Evolutionary conservation across 495 filamentous ascomycete genomes (phyloP).

Genomic region (Podospora anserina): DNA sequence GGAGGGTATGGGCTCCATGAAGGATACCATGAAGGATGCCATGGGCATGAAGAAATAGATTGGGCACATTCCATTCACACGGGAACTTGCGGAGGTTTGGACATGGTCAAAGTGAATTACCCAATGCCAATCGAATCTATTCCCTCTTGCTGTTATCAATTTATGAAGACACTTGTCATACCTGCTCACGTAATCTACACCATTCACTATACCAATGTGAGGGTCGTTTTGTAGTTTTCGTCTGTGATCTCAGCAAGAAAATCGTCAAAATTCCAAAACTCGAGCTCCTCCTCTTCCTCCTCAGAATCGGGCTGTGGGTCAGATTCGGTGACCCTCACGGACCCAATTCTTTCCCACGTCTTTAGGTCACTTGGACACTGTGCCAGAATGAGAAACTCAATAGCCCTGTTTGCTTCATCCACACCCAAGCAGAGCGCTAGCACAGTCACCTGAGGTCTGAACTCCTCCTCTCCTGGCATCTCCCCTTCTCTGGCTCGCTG

Average conservation of each 20-base stretch:
- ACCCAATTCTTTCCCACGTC: not conserved
- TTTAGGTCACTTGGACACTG: not conserved
- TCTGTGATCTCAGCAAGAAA: not conserved
- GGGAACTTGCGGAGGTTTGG: too few relatives aligned
- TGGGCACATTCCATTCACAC: too few relatives aligned
- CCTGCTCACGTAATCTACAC: too few relatives aligned
- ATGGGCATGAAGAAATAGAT: conserved; percentile 27
- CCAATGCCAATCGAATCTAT: too few relatives aligned
- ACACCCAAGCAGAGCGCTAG: not conserved
- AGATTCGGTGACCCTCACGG: not conserved
- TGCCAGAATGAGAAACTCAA: not conserved
- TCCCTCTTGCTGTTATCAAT: too few relatives aligned
- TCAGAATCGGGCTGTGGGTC: not conserved
- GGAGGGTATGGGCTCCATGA: conserved; percentile 21
- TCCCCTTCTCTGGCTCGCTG: not conserved
- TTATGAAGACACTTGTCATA: too few relatives aligned
- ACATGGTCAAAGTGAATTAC: too few relatives aligned
- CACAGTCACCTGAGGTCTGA: not conserved
- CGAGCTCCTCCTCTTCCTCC: not conserved
- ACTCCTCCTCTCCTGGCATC: not conserved
- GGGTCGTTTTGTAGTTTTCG: not conserved
- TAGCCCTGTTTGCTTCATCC: not conserved
- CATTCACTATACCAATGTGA: not conserved
- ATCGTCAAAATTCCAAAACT: not conserved
- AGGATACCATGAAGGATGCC: conserved; percentile 25